These are phyloP conservation scores for Cladorrhinum sp. DNA, from an alignment of 2,329 filamentous ascomycete species.

Conservation along the genomic window DNA sequence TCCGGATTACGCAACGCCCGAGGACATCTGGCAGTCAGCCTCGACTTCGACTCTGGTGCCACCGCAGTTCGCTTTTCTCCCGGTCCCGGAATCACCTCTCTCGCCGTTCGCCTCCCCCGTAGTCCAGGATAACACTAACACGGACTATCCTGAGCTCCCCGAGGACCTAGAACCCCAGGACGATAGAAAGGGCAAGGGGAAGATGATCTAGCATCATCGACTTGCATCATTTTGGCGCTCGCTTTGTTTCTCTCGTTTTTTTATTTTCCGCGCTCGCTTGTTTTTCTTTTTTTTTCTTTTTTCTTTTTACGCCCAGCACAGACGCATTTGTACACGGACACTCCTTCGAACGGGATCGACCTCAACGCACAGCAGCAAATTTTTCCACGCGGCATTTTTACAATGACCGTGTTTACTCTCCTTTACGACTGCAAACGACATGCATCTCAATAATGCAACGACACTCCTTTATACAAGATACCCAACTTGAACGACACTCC, in stretches of 20 bases:
- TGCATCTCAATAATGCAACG: constrained; percentile 25
- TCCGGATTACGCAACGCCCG: constrained; percentile 43
- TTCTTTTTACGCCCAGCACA: constrained; percentile 30
- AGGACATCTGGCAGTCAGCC: constrained; percentile 40
- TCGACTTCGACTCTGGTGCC: constrained; percentile 39
- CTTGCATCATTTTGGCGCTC: constrained; percentile 22
- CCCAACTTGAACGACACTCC: constrained; percentile 42
- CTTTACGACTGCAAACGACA: constrained; percentile 34
- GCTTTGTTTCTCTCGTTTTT: constrained; percentile 24
- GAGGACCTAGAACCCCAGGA: constrained; percentile 33
- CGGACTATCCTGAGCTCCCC: constrained; percentile 35
- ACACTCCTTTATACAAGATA: constrained; percentile 38
- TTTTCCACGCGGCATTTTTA: constrained; percentile 22
- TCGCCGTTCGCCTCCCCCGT: constrained; percentile 33
- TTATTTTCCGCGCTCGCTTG: constrained; percentile 30
- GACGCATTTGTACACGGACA: constrained; percentile 37
- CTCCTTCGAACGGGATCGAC: constrained; percentile 28
- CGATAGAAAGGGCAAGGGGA: constrained; percentile 36
- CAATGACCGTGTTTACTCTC: constrained; percentile 29
- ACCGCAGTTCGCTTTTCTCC: constrained; percentile 43
- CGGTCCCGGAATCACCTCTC: constrained; percentile 45
- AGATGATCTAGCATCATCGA: constrained; percentile 22
- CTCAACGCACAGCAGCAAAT: constrained; percentile 17
- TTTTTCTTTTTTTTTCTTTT: constrained; percentile 17
- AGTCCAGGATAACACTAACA: constrained; percentile 39